Evolutionary conservation across 2,329 filamentous ascomycete genomes (phyloP), one percentile per base, ranked within the genome.

Genomic region (Cordyceps fumosorosea): DNA sequence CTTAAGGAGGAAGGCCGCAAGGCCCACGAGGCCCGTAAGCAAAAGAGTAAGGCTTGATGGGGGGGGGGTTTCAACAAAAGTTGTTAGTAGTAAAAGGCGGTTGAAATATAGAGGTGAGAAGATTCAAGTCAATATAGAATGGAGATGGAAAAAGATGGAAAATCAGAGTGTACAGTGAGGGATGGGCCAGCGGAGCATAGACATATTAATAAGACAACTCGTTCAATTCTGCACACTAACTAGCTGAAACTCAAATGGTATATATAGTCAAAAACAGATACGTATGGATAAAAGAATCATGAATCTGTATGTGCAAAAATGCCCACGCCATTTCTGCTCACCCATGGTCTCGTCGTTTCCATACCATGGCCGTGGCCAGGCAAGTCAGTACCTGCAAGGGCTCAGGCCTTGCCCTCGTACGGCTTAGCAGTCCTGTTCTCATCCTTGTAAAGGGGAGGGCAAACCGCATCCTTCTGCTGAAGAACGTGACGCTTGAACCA

Each of bases 1-100:
- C 62, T 77, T n/a, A 75, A 74, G 56, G 71, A 76, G 63, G 70
- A 72, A 60, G 76, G 72, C 1, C 69, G 67, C 7, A 65, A 60
- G 14, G 62, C 52, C 20, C 47, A 60, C 2, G 55, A 63, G 47
- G 62, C 48, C 4, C 42, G 62, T 18, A 63, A 63, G 26, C 24
- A 51, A 20, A 57, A 62, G 24, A 63, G 22, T 20, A 62, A 62
- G 10, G 59, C 22, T n/a, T 53, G 14, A 53, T n/a, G n/a, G n/a
- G n/a, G n/a, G n/a, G n/a, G n/a, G n/a, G n/a, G n/a, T n/a, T n/a
- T n/a, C 29, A 4, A 32, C 11, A 37, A 37, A 37, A 37, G 34
- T 37, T 12, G 3, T 11, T 37, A 37, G 34, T 3, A 10, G 34
- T 37, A 37, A 37, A 8, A 12, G 34, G 5, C 3, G 34, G 34